Conservation (phyloP, 176 grass and related monocot genomes). For the Oryza rufipogon region DNA sequence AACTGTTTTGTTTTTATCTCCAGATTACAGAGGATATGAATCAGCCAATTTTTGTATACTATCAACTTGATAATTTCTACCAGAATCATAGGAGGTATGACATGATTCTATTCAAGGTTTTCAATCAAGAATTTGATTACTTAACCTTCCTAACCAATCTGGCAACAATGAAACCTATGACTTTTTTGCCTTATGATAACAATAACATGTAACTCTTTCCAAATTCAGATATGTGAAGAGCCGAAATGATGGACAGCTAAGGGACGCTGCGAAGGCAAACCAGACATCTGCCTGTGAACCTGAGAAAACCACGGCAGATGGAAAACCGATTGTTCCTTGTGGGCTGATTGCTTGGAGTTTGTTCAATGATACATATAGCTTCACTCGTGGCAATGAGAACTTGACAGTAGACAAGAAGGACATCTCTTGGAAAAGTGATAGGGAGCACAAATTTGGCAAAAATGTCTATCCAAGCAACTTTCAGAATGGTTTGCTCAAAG, state of each 20-base stretch:
- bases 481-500: constrained; percentile 78
- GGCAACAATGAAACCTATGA: background rate
- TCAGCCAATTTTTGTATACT: constrained; percentile 92
- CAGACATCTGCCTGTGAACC: constrained; percentile 71
- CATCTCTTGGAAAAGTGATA: constrained; percentile 99
- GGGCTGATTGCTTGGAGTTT: constrained; percentile 98
- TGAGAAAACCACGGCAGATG: constrained; percentile 60
- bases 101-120: constrained; percentile 24
- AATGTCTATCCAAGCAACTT: constrained; percentile 92
- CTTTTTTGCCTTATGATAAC: background rate
- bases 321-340: constrained; percentile 82
- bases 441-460: constrained; percentile 94
- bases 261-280: constrained; percentile 48
- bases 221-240: constrained; percentile 94
- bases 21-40: constrained; percentile 88
- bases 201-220: constrained; percentile 14
- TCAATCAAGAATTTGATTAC: constrained; percentile 6
- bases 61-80: constrained; percentile 98
- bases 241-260: constrained; percentile 82
- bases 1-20: constrained; percentile 22
- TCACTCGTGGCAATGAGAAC: constrained; percentile 52
- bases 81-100: constrained; percentile 99
- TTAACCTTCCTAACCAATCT: background rate
- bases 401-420: constrained; percentile 81
- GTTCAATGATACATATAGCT: constrained; percentile 96